Conservation (phyloP, 106 monocot species). For the Allium cepa region DNA sequence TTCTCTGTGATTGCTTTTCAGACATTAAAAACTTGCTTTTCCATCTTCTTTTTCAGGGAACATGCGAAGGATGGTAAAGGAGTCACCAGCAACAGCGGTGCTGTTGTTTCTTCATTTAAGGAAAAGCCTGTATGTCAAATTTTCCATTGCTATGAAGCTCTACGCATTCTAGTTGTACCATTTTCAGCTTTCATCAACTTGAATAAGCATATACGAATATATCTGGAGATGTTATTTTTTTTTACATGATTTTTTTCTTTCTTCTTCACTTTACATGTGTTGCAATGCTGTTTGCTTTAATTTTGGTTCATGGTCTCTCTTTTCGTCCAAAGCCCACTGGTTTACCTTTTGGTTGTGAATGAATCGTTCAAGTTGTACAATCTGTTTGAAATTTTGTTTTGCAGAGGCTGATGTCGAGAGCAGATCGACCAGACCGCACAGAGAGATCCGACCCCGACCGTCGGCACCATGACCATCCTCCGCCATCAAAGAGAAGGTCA, state of each 20-base stretch:
- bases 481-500: constrained; percentile 16
- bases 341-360: background rate
- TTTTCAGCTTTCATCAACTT: no score
- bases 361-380: background rate
- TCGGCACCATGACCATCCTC: background rate
- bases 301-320: background rate
- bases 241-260: background rate
- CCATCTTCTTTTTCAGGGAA: constrained; percentile 30
- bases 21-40: background rate
- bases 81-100: constrained; percentile 16
- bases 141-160: no score
- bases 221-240: background rate
- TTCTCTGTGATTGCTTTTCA: no score
- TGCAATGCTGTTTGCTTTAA: no score
- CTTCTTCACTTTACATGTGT: background rate
- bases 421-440: background rate
- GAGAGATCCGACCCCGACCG: background rate
- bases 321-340: background rate
- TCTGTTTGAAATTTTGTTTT: background rate
- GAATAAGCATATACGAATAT: no score
- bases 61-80: constrained; percentile 32
- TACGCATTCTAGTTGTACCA: no score
- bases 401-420: constrained; percentile 29
- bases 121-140: constrained; percentile 69
- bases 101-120: constrained; percentile 36